A percentile compares a stretch with the other conserved stretches of the same genome.
phyloP scores from a whole-genome alignment of 2,329 filamentous ascomycete species.

The Diaporthe vaccinii region DNA sequence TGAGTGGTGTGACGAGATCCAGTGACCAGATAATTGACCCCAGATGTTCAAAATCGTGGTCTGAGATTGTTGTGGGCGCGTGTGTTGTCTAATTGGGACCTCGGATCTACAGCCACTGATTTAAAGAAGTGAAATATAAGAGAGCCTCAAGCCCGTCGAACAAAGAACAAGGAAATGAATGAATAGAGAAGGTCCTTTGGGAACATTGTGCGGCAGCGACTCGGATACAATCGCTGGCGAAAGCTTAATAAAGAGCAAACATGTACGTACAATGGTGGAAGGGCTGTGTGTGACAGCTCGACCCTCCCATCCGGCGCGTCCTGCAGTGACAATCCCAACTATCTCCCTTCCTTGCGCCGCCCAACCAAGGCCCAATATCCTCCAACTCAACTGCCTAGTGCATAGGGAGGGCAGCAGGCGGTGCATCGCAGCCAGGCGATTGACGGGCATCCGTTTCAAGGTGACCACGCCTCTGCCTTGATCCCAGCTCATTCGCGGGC shows the following conservation, averaged over 20 bases:
- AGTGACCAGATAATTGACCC: background rate
- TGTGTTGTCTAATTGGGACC: background rate
- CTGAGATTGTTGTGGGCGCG: background rate
- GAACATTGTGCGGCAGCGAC: background rate
- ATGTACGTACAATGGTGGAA: background rate
- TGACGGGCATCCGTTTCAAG: constrained; percentile 10
- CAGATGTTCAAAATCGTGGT: background rate
- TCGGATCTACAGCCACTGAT: background rate
- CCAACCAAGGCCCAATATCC: background rate
- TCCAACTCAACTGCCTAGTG: constrained; percentile 8
- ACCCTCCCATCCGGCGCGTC: background rate
- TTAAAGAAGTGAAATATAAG: background rate
- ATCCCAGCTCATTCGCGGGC: background rate
- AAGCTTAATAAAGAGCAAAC: constrained; percentile 33
- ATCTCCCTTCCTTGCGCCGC: background rate
- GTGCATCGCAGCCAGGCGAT: constrained; percentile 19
- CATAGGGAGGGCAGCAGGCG: constrained; percentile 16
- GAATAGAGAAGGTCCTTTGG: background rate
- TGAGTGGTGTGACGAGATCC: constrained; percentile 22
- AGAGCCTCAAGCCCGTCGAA: constrained; percentile 37
- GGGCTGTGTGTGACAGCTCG: background rate
- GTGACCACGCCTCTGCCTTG: background rate
- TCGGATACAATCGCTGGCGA: constrained; percentile 4
- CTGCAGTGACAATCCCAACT: background rate
- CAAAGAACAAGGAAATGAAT: constrained; percentile 11